Evolutionary conservation across 495 filamentous ascomycete genomes (phyloP).

Genomic region (Filosporella fistucella): DNA sequence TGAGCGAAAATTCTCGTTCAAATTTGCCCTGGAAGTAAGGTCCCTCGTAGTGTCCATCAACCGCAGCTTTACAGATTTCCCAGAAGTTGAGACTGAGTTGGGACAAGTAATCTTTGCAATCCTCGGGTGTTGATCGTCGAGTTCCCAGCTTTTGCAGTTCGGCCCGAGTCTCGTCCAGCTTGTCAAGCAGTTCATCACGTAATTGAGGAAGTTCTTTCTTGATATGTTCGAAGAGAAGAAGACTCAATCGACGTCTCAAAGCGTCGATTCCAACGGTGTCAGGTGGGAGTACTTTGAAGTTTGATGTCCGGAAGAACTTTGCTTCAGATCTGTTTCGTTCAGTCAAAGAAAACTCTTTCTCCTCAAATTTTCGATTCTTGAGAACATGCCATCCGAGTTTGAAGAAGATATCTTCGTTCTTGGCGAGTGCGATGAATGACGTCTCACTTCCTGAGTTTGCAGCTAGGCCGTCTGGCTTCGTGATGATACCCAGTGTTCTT

Average conservation of each 20-base stretch:
- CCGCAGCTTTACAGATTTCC: slow-evolving; percentile 28
- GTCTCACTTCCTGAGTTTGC: slow-evolving; percentile 42
- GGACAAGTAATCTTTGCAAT: slow-evolving; percentile 26
- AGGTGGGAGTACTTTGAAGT: slow-evolving; percentile 22
- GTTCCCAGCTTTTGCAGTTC: slow-evolving; percentile 11
- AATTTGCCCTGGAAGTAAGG: slow-evolving; percentile 18
- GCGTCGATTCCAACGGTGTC: slow-evolving; percentile 32
- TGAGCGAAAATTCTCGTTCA: slow-evolving; percentile 8
- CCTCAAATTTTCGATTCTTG: slow-evolving; percentile 50
- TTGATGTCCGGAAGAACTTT: slow-evolving; percentile 33
- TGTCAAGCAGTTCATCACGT: slow-evolving; percentile 15
- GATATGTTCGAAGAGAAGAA: slow-evolving; percentile 36
- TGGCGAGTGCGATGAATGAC: slow-evolving; percentile 47
- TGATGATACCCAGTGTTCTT: slow-evolving; percentile 57
- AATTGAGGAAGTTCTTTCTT: slow-evolving; percentile 32
- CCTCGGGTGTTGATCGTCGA: slow-evolving; percentile 1
- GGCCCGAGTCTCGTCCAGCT: neutral
- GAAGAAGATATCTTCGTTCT: slow-evolving; percentile 58
- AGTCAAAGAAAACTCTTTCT: slow-evolving; percentile 29
- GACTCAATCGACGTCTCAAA: slow-evolving; percentile 36
- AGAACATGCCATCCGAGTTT: slow-evolving; percentile 68
- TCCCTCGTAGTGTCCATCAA: slow-evolving; percentile 28
- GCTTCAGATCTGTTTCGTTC: slow-evolving; percentile 37
- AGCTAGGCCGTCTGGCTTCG: slow-evolving; percentile 50
- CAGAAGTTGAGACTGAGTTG: slow-evolving; percentile 25